Evolutionary conservation across 2,329 filamentous ascomycete species (phyloP), one percentile per base, ranked within the genome.

Genomic region (Juglanconis oblonga): DNA sequence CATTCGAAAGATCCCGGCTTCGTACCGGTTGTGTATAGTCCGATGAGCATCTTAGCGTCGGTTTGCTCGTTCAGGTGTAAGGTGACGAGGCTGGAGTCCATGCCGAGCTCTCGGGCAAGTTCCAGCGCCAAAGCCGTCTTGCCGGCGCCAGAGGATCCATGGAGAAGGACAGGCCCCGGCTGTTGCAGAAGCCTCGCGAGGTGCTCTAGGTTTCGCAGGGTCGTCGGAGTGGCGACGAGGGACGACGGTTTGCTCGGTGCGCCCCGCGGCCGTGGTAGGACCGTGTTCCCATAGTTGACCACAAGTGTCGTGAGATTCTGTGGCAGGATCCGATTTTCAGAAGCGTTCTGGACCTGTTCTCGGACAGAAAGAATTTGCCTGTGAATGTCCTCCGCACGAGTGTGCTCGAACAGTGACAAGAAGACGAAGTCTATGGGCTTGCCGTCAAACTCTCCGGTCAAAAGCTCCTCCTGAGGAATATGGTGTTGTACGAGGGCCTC

Each of bases 11-110:
- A 93, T 1, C 93, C 93, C 1, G 92, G 93, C 62, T 88, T 90
- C 14, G 89, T 86, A 60, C 92, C 93, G 29, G 92, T 95, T 1
- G 94, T 91, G 74, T 99, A 98, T 71, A 98, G 86, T 3, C 95
- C 95, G 64, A 99, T 86, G 45, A 99, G 85, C 78, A 96, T 90
- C 74, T 99, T 99, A 0, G 94, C 93, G 74, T 99, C 95, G 2
- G 93, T 98, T 74, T 99, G 96, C 74, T 98, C 95, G 71, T 99
- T 99, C 38, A 99, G 80, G 74, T 99, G 94, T 35, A 99, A 81
- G 3, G 94, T 98, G 55, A 99, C 89, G 87, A 99, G 92, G 61
- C 85, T 86, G 5, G 87, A 84, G 29, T 90, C 85, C 74, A 91
- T 91, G 63, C 90, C 90, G 58, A 98, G 84, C 66, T 89, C 85